phyloP scores from a whole-genome alignment of 176 grass and related monocot genomes.

The Juncus inflexus region DNA sequence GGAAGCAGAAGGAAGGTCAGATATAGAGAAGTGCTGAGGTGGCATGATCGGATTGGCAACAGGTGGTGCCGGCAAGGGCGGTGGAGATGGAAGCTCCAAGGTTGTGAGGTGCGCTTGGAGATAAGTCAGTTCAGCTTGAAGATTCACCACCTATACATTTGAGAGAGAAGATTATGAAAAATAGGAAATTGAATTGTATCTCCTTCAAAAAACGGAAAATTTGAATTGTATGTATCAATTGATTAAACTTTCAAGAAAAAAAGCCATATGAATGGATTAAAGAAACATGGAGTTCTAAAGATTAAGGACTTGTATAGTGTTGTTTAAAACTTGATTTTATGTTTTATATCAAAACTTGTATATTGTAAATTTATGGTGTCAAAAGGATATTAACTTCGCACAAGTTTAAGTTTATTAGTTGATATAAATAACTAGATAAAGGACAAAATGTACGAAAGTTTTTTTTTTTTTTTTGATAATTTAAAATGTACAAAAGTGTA shows the following conservation, averaged over 20 bases:
- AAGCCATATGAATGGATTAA: not conserved
- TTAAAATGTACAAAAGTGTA: no score
- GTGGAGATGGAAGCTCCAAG: constrained; percentile 76
- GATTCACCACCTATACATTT: constrained; percentile 76
- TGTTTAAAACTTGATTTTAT: not conserved
- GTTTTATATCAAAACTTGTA: no score
- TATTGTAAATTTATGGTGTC: no score
- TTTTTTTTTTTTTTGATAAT: no score
- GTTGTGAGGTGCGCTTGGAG: constrained; percentile 83
- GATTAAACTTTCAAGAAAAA: not conserved
- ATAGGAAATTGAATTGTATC: not conserved
- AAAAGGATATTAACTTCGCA: no score
- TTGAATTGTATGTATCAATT: constrained; percentile 21
- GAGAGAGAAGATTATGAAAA: not conserved
- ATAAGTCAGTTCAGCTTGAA: constrained; percentile 92
- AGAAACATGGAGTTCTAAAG: constrained; percentile 18
- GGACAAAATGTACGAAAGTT: no score
- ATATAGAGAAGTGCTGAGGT: constrained; percentile 52
- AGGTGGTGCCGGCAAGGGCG: constrained; percentile 47
- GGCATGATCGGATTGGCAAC: constrained; percentile 37
- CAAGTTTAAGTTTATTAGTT: no score
- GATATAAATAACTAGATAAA: no score
- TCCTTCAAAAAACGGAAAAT: constrained; percentile 5
- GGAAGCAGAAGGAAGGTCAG: constrained; percentile 70
- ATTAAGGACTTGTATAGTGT: constrained; percentile 28